Evolutionary conservation across 495 filamentous ascomycete species (phyloP), one percentile per base, ranked within the genome.

Genomic region (Neurospora sp.): DNA sequence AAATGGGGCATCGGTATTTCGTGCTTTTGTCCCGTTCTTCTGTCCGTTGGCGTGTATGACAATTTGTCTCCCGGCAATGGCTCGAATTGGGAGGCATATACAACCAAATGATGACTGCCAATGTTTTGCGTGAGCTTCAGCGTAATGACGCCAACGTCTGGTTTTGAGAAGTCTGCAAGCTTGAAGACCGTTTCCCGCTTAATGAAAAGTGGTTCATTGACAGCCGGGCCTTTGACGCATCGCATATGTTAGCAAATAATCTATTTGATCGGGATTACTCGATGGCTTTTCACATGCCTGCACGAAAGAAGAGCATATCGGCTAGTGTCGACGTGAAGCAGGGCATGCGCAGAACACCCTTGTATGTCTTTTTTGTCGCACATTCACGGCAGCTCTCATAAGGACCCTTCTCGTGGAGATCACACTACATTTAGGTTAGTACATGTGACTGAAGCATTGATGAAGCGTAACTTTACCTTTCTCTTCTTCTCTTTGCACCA

Each of bases 161-260:
- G 74, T 59, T 75, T 74, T 9, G 78, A 77, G 11, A 78, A 71
- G 15, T 81, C 77, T 5, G 10, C 42, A 8, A 80, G 75, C 3
- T 75, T n/a, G 28, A 71, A 73, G 7, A 73, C 45, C 9, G 66
- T 54, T 39, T 39, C 21, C 1, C 79, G 75, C 5, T 39, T 37
- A 36, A 74, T 79, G 69, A 76, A 80, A 6, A 81, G 62, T 15
- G 79, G 79, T 39, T 80, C 79, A 71, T 79, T 81, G 28, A 70
- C 24, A 2, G 79, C 78, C 3, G 79, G 79, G 5, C 79, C 79
- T 80, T 42, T 10, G 4, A 66, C 2, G 9, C 1, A 9, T 19
- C 13, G 11, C 6, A 0, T 19, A 66, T 34, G 54, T 66, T 34
- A 66, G 28, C 15, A 31, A 19, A 2, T 5, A 19, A 9, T 66